phyloP scores from a whole-genome alignment of 164 flowering plant species.

The Berberis thunbergii region DNA sequence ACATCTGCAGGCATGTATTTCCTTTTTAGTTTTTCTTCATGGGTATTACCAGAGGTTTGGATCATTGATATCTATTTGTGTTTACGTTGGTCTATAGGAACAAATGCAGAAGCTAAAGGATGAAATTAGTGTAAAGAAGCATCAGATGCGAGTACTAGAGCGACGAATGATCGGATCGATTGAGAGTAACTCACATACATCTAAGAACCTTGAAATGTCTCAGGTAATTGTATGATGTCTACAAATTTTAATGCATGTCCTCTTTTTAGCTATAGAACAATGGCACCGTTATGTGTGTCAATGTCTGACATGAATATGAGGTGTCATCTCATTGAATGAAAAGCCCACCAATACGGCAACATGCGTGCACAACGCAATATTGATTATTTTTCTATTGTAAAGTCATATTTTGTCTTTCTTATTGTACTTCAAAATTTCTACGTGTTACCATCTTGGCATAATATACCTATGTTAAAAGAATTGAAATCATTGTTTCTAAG shows the following conservation, averaged over 20 bases:
- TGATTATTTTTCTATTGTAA: too few relatives aligned
- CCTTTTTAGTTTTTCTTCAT: neutral
- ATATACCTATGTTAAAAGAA: too few relatives aligned
- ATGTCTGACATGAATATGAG: too few relatives aligned
- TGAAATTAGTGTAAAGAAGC: constrained; percentile 71
- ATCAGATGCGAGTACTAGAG: constrained; percentile 60
- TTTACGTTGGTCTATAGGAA: constrained; percentile 30
- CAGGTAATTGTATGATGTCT: constrained; percentile 35
- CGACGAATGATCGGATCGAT: constrained; percentile 63
- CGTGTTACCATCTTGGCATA: too few relatives aligned
- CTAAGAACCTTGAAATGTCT: constrained; percentile 34
- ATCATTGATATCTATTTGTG: neutral
- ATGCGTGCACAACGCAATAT: too few relatives aligned
- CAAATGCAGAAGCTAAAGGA: constrained; percentile 49
- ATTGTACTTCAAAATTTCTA: too few relatives aligned
- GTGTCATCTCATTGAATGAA: too few relatives aligned
- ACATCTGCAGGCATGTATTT: constrained; percentile 34
- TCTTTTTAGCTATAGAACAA: too few relatives aligned
- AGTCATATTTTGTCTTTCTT: too few relatives aligned
- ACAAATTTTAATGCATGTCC: neutral
- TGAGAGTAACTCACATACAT: constrained; percentile 32
- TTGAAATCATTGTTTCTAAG: too few relatives aligned
- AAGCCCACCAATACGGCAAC: too few relatives aligned
- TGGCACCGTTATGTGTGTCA: too few relatives aligned
- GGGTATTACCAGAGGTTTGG: neutral